Conservation (phyloP, 140 eudicot genomes). For the Oenanthe javanica region DNA sequence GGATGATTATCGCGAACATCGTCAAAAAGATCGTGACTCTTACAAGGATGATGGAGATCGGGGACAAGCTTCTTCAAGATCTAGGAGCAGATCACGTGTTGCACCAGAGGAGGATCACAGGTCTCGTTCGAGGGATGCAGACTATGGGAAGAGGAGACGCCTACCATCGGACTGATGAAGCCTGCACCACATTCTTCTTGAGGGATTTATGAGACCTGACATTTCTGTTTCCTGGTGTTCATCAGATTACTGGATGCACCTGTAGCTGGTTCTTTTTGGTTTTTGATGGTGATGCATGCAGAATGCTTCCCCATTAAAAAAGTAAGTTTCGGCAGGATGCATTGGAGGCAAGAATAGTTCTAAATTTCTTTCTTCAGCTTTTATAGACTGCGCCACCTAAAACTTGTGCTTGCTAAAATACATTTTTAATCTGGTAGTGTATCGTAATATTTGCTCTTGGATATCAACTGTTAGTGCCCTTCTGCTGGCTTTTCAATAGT, state of each 20-base stretch:
- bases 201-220: slow-evolving; percentile 10
- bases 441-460: slow-evolving; percentile 36
- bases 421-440: slow-evolving; percentile 28
- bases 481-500: slow-evolving; percentile 19
- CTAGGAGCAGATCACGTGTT: slow-evolving; percentile 72
- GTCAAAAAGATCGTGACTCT: slow-evolving; percentile 61
- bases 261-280: slow-evolving; percentile 10
- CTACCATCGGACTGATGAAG: slow-evolving; percentile 58
- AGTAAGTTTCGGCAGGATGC: slow-evolving; percentile 56
- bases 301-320: slow-evolving; percentile 28
- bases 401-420: slow-evolving; percentile 30
- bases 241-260: slow-evolving; percentile 12
- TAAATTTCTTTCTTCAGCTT: slow-evolving; percentile 22
- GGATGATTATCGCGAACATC: slow-evolving; percentile 63
- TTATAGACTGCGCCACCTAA: slow-evolving; percentile 23
- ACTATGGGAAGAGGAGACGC: slow-evolving; percentile 83
- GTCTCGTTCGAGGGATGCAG: slow-evolving; percentile 80
- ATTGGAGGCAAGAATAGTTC: slow-evolving; percentile 31
- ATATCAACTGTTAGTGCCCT: slow-evolving; percentile 23
- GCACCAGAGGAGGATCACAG: slow-evolving; percentile 69
- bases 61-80: slow-evolving; percentile 73
- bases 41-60: slow-evolving; percentile 84
- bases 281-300: slow-evolving; percentile 27
- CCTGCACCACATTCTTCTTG: slow-evolving; percentile 2
- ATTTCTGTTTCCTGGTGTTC: neutral